phyloP scores from a whole-genome alignment of 495 filamentous ascomycete species.

The Penicillium turbatum region DNA sequence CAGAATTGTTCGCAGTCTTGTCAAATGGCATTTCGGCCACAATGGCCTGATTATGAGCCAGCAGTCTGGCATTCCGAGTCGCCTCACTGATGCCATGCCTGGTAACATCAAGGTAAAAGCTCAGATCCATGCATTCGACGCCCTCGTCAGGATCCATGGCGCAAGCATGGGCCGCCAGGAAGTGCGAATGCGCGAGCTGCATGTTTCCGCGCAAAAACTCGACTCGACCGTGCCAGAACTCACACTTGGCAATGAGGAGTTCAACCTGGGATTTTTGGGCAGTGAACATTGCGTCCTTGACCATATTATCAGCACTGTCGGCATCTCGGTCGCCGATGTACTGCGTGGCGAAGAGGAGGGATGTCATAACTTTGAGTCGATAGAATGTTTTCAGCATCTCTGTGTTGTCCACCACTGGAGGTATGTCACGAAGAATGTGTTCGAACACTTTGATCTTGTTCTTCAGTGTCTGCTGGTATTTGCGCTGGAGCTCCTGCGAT shows the following conservation, averaged over 20 bases:
- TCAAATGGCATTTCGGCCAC: neutral
- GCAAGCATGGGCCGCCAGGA: conserved; percentile 4
- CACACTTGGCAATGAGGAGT: conserved; percentile 8
- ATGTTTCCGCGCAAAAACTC: conserved; percentile 9
- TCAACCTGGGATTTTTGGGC: neutral
- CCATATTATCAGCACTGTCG: neutral
- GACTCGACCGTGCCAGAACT: conserved; percentile 20
- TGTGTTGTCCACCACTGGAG: neutral
- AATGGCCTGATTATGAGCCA: neutral
- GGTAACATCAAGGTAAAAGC: neutral
- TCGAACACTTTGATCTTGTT: neutral
- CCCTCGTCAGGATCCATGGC: neutral
- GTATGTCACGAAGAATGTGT: neutral
- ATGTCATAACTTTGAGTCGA: neutral
- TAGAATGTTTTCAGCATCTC: neutral
- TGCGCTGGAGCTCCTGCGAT: neutral
- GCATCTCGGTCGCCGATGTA: neutral
- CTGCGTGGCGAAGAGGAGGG: neutral
- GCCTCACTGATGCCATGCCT: neutral
- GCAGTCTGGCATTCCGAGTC: neutral
- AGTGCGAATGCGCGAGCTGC: conserved; percentile 7
- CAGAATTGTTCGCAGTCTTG: neutral
- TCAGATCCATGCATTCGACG: neutral
- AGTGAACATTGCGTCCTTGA: neutral
- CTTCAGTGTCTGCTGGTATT: neutral